A percentile compares a stretch with the other conserved stretches of the same genome.
phyloP scores from a whole-genome alignment of 345 rosid species.

The Firmiana major region DNA sequence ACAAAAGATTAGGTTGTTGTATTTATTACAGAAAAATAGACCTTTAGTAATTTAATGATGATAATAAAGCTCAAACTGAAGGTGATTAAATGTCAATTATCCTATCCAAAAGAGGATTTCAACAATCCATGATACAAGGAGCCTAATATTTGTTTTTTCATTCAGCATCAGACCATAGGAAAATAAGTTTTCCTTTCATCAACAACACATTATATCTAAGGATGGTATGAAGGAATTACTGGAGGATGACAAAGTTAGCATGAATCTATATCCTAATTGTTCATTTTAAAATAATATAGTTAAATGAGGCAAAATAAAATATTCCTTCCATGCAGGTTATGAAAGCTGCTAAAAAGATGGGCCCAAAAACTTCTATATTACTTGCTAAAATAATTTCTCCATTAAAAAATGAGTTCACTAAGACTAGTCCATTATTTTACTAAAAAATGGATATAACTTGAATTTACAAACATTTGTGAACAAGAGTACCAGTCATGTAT shows the following conservation, averaged over 20 bases:
- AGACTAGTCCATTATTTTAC: background rate
- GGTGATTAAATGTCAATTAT: background rate
- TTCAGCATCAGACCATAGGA: background rate
- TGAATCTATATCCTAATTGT: background rate
- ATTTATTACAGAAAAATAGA: background rate
- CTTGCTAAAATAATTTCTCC: background rate
- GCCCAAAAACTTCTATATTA: background rate
- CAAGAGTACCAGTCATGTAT: conserved; percentile 66
- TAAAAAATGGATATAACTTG: background rate
- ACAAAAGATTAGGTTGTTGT: background rate
- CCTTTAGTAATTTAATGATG: background rate
- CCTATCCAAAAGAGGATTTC: background rate
- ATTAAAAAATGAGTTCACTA: background rate
- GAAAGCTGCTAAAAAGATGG: background rate
- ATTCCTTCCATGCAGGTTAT: background rate
- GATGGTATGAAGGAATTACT: background rate
- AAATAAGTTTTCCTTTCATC: background rate
- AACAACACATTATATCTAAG: background rate
- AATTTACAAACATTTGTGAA: background rate
- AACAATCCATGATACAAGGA: background rate
- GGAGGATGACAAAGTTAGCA: background rate
- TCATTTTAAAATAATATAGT: background rate
- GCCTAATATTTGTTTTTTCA: background rate
- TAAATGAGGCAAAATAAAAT: background rate
- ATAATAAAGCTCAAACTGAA: background rate